These are phyloP conservation scores for thale cress (Arabidopsis thaliana) DNA, from an alignment of 345 rosid genomes.

Conservation along the genomic window TAIR10.1 NC_003071.7:16305001-16305500, in stretches of 20 bases:
- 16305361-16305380: conserved; percentile 8
- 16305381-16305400: conserved; percentile 35
- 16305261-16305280: not conserved
- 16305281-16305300: not conserved
- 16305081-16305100: conserved; percentile 77
- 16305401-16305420: conserved; percentile 9
- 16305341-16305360: conserved; percentile 25
- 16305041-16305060: conserved; percentile 86
- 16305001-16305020: conserved; percentile 78
- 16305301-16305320: not conserved
- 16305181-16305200: not conserved
- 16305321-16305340: conserved; percentile 39
- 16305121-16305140: not conserved
- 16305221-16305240: not conserved
- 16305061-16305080: conserved; percentile 87
- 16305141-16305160: conserved; percentile 15
- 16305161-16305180: not conserved
- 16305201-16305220: not conserved
- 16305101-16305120: conserved; percentile 42
- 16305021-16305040: conserved; percentile 68
- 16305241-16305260: not conserved
- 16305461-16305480: not conserved
- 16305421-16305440: conserved; percentile 33
- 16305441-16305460: conserved; percentile 24
- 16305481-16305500: not conserved